Base-by-base conservation (phyloP, 2,329 filamentous ascomycete genomes). In the Fusarium torreyae region DNA sequence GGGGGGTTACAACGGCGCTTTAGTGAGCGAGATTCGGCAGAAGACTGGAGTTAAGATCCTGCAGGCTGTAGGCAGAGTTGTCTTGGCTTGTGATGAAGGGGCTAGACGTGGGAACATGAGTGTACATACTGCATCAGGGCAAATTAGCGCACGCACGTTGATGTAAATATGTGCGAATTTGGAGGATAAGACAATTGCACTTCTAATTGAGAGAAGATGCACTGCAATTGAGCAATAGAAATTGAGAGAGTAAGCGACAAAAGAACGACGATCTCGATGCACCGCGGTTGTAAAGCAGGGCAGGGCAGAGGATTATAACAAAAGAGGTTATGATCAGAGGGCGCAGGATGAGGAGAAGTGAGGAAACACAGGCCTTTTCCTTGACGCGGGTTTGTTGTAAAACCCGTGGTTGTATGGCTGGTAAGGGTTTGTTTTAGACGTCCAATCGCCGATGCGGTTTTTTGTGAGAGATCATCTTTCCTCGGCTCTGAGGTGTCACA, bases 391-490 rank as follows among this genome's bases (percentile, higher is more conserved):
- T 14, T 43, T 39, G 33, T 36, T 13, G 17, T 24, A 53, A 36
- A 28, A 43, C 22, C 42, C 22, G 28, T 31, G 28, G 38, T 31
- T 28, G 40, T 24, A 33, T 49, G 31, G 18, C 10, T 17, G 18
- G 18, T 17, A 22, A 11, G 31, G 7, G 59, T 49, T 57, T 24
- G 33, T n/a, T 17, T 44, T 44, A 24, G 42, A 44, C 17, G n/a
- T n/a, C 24, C 28, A 31, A 42, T 45, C 31, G 43, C 43, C 45
- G 43, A 63, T 68, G 48, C 18, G 36, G 17, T 11, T 11, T 50
- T 63, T 69, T 69, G 39, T 69, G 66, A 69, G 66, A 56, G 36
- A 44, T 68, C 60, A 68, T 65, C 34, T 69, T 69, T 61, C 49
- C 49, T 44, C 54, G 28, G 6, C 42, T 50, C 28, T 56, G 43